Evolutionary conservation across 2,329 filamentous ascomycete genomes (phyloP).

Genomic region (Aquanectria penicillioides): DNA sequence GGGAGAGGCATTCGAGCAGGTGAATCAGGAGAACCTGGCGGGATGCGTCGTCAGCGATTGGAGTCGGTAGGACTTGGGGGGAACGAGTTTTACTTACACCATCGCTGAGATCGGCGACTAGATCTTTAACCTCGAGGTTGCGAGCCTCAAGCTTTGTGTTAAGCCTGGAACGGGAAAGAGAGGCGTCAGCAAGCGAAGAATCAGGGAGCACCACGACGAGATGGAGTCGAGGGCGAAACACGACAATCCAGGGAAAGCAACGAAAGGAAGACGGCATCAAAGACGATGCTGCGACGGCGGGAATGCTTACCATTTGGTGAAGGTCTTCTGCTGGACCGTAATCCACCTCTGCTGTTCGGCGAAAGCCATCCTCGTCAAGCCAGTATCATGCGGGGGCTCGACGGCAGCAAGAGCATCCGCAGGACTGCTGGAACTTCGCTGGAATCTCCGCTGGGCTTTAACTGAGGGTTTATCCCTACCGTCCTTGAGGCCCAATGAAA

Average conservation of each 20-base stretch:
- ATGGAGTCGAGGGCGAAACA: slow-evolving; percentile 6
- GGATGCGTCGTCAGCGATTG: slow-evolving; percentile 30
- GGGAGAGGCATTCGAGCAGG: slow-evolving; percentile 93
- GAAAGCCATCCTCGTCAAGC: slow-evolving; percentile 69
- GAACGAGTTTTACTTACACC: slow-evolving; percentile 73
- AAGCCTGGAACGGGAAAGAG: slow-evolving; percentile 67
- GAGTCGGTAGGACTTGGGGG: not conserved
- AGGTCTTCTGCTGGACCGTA: slow-evolving; percentile 96
- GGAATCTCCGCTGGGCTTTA: slow-evolving; percentile 34
- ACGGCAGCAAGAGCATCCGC: slow-evolving; percentile 56
- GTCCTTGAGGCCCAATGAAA: slow-evolving; percentile 37
- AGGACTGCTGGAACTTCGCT: slow-evolving; percentile 49
- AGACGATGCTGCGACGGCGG: not conserved
- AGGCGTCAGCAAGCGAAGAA: not conserved
- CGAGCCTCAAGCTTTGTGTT: slow-evolving; percentile 92
- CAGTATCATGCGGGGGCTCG: slow-evolving; percentile 61
- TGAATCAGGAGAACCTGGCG: slow-evolving; percentile 90
- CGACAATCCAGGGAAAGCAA: not conserved
- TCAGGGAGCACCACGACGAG: not conserved
- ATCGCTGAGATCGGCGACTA: slow-evolving; percentile 90
- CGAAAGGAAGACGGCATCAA: not conserved
- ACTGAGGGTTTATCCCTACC: slow-evolving; percentile 34
- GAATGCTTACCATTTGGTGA: slow-evolving; percentile 83
- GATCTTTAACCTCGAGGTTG: slow-evolving; percentile 82
- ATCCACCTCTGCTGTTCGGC: slow-evolving; percentile 75